Evolutionary conservation across 1,139 yeast genomes (phyloP).

Genomic region (Suhomyces bolitotheri): DNA sequence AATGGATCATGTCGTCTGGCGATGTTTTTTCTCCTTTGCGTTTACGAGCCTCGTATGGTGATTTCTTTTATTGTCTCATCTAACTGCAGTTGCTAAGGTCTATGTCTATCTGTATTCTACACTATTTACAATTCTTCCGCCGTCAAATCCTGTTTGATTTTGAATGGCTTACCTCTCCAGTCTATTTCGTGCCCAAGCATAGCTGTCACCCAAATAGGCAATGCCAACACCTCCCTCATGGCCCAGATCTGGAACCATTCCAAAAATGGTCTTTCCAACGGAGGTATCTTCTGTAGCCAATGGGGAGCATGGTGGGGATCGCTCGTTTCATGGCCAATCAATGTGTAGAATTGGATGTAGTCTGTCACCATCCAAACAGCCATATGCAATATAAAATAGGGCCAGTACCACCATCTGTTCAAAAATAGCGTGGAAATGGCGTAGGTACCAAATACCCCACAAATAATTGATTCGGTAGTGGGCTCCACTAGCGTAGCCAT

Average conservation of each 20-base stretch:
- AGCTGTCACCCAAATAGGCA: constrained; percentile 83
- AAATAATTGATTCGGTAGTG: constrained; percentile 72
- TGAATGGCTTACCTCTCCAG: constrained; percentile 82
- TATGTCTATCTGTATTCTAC: too few species aligned
- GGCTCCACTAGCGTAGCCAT: constrained; percentile 87
- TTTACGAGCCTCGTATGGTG: too few species aligned
- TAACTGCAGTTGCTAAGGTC: too few species aligned
- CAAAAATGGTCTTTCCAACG: constrained; percentile 15
- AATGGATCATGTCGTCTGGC: too few species aligned
- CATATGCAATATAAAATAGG: constrained; percentile 55
- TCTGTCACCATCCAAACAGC: constrained; percentile 65
- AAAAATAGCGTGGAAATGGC: constrained; percentile 54
- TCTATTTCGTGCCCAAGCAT: constrained; percentile 75
- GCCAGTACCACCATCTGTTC: constrained; percentile 30
- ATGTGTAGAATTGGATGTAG: constrained; percentile 54
- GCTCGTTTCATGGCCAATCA: constrained; percentile 34
- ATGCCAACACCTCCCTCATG: constrained; percentile 68
- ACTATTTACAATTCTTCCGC: constrained; percentile 62
- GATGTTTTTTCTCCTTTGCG: too few species aligned
- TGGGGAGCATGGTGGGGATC: constrained; percentile 3
- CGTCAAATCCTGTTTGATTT: constrained; percentile 69
- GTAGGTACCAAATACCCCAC: constrained; percentile 67
- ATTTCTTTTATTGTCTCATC: too few species aligned
- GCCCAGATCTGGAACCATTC: constrained; percentile 55
- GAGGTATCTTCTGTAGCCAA: constrained; percentile 14